Percentiles rank a stretch among this genome's conserved stretches.
These are phyloP conservation scores for Thalia dealbata DNA, from an alignment of 176 grass and related monocot species.

Conservation along the genomic window DNA sequence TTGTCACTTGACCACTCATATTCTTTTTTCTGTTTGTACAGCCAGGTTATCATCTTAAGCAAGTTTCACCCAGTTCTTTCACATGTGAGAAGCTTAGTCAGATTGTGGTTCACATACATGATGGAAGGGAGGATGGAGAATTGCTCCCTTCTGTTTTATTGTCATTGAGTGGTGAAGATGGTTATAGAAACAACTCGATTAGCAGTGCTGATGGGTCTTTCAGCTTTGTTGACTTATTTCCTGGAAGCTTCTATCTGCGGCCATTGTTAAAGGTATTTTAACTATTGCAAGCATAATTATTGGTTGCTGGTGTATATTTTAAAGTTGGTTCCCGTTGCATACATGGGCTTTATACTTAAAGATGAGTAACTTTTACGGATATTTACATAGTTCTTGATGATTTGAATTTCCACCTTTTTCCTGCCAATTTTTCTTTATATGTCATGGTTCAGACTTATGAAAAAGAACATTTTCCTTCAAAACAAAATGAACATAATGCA, in stretches of 20 bases:
- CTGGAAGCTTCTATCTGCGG: slow-evolving; percentile 86
- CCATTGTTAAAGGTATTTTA: slow-evolving; percentile 73
- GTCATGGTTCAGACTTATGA: neutral
- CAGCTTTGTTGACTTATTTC: slow-evolving; percentile 78
- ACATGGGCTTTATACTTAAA: neutral
- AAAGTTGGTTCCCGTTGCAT: neutral
- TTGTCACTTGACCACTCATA: slow-evolving; percentile 17
- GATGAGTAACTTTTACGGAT: neutral
- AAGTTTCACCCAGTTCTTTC: slow-evolving; percentile 58
- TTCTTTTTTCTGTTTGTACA: slow-evolving; percentile 25
- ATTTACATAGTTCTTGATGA: neutral
- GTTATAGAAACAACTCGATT: slow-evolving; percentile 93
- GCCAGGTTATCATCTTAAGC: slow-evolving; percentile 72
- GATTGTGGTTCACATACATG: slow-evolving; percentile 48
- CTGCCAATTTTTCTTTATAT: neutral
- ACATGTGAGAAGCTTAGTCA: slow-evolving; percentile 83
- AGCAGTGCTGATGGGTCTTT: slow-evolving; percentile 69
- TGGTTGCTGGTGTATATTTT: neutral
- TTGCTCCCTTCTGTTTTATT: slow-evolving; percentile 69
- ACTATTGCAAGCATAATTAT: neutral
- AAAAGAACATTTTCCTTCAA: neutral
- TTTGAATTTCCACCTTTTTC: neutral
- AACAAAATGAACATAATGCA: too few species aligned
- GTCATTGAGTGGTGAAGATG: slow-evolving; percentile 90
- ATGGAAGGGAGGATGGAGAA: slow-evolving; percentile 43